phyloP scores from a whole-genome alignment of 495 filamentous ascomycete species.

The Podospora appendiculata region DNA sequence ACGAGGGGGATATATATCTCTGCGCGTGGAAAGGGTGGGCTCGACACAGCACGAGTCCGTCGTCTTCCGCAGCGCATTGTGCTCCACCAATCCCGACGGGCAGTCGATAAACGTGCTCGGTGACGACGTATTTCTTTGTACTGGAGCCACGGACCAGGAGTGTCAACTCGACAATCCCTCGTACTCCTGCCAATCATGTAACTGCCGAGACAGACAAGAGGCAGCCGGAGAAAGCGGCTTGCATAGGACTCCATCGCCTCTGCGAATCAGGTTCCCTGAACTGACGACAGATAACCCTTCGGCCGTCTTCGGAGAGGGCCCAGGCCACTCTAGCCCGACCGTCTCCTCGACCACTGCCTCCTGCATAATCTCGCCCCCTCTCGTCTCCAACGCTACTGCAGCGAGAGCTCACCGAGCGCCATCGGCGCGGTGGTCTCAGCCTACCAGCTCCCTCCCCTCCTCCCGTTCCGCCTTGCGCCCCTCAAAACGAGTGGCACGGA shows the following conservation, averaged over 20 bases:
- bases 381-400: neutral
- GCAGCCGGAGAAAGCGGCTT: neutral
- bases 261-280: slow-evolving; percentile 1
- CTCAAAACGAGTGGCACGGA: neutral
- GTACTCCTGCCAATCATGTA: neutral
- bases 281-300: neutral
- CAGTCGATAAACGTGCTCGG: neutral
- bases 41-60: neutral
- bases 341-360: neutral
- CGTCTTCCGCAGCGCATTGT: neutral
- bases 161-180: neutral
- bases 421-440: neutral
- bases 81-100: neutral
- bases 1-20: neutral
- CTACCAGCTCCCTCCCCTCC: neutral
- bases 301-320: neutral
- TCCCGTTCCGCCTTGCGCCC: neutral
- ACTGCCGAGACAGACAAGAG: neutral
- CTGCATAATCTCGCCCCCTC: neutral
- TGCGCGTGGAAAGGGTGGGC: neutral
- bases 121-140: neutral
- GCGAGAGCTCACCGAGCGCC: neutral
- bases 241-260: neutral
- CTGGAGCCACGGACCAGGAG: neutral
- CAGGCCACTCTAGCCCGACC: neutral